Percentiles rank a stretch among this genome's conserved stretches.
Conservation (phyloP, 2,329 filamentous ascomycete species). For the Talaromyces pinophilus region DNA sequence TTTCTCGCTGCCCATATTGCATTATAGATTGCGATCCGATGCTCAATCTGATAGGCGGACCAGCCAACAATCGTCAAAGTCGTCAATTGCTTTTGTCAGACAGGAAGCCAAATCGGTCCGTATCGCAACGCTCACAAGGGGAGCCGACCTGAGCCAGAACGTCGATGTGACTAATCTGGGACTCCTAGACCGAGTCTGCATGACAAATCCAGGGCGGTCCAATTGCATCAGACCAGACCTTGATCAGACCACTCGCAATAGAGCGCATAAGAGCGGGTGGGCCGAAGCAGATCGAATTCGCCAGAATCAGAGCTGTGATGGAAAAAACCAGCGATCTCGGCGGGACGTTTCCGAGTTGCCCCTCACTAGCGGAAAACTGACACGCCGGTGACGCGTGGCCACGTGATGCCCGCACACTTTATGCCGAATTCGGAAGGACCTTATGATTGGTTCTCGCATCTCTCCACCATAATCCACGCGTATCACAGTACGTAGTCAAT, state of each 20-base stretch:
- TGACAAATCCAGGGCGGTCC: conserved; percentile 13
- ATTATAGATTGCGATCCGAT: not conserved
- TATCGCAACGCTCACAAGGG: too few relatives aligned
- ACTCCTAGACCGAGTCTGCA: conserved; percentile 15
- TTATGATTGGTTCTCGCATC: too few relatives aligned
- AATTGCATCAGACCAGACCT: conserved; percentile 1
- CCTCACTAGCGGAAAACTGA: conserved; percentile 1
- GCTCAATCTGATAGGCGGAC: not conserved
- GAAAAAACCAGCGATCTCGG: conserved; percentile 3
- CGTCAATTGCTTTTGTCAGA: not conserved
- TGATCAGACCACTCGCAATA: not conserved
- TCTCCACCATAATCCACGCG: too few relatives aligned
- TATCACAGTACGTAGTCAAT: not conserved
- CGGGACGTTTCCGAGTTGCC: not conserved
- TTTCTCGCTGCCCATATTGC: not conserved
- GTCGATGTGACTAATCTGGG: conserved; percentile 21
- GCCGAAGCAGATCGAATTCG: conserved; percentile 3
- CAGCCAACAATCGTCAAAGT: not conserved
- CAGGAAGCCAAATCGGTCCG: not conserved
- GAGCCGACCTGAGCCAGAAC: conserved; percentile 19
- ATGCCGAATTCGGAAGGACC: conserved; percentile 1
- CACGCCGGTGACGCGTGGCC: conserved; percentile 14
- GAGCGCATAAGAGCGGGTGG: not conserved
- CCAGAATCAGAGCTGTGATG: not conserved
- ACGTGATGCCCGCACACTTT: conserved; percentile 1